These are phyloP conservation scores for Scleroderma citrinum DNA, from an alignment of 768 basidiomycete genomes.

Conservation along the genomic window DNA sequence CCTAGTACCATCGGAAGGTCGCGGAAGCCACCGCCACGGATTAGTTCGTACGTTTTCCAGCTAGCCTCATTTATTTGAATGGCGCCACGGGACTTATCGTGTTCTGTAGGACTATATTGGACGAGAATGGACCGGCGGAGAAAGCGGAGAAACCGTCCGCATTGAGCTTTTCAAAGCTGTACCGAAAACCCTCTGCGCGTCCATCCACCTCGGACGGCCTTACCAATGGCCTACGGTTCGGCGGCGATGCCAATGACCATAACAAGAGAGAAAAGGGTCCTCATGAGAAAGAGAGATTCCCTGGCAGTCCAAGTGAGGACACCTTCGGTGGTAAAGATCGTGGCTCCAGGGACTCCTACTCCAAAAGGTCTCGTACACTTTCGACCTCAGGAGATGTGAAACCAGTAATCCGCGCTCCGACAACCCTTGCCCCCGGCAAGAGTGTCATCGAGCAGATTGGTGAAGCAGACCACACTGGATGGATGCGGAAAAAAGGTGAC, in stretches of 20 bases:
- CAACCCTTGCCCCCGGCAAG: constrained; percentile 49
- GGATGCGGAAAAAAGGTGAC: constrained; percentile 95
- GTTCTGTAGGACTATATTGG: constrained; percentile 24
- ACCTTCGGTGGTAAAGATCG: constrained; percentile 11
- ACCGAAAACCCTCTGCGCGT: constrained; percentile 39
- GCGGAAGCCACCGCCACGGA: constrained; percentile 78
- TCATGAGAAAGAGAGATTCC: constrained; percentile 12
- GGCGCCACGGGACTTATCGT: not conserved
- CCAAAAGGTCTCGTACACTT: constrained; percentile 47
- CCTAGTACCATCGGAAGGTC: constrained; percentile 54
- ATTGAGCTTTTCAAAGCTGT: constrained; percentile 46
- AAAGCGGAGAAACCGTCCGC: constrained; percentile 31
- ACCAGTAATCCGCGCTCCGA: constrained; percentile 21
- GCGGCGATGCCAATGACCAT: constrained; percentile 18
- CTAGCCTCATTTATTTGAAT: constrained; percentile 2
- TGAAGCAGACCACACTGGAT: constrained; percentile 81
- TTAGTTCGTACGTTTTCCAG: constrained; percentile 48
- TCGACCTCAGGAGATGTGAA: constrained; percentile 15
- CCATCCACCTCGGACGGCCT: constrained; percentile 38
- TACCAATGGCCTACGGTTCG: constrained; percentile 14
- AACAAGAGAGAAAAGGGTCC: constrained; percentile 23
- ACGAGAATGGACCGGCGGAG: constrained; percentile 32
- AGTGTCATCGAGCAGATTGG: constrained; percentile 90
- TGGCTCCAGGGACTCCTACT: constrained; percentile 38
- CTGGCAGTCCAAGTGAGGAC: constrained; percentile 8